Evolutionary conservation across 306 rosid species (phyloP), one percentile per base, ranked within the genome.

Genomic region (Cucumis cinereus): DNA sequence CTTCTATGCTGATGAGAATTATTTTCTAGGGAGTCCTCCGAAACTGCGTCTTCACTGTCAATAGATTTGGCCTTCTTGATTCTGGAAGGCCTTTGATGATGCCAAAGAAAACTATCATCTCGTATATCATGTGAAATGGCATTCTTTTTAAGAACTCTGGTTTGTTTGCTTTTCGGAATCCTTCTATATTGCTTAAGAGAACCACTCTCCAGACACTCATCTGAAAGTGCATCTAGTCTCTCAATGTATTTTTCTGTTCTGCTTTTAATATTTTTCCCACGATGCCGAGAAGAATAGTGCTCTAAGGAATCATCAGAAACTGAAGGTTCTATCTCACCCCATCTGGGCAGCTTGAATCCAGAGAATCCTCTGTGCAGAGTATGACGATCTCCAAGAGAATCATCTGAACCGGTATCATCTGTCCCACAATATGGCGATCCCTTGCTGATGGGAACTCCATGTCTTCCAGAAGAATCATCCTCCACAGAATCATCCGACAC

Each of bases 61-160:
- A 79, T 57, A 72, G 52, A 71, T 77, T 77, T 84, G 62, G 87
- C 75, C 84, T 79, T 85, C 86, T 86, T 89, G 79, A 83, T 79
- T 83, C 82, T 84, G 74, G 74, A 64, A 75, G 74, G 40, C 76
- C 77, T 79, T 84, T 83, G 56, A 56, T 45, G 70, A 73, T 56
- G 84, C 76, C 16, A 61, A 59, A 75, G 75, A 75, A 77, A 78
- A 43, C 77, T 77, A 61, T 60, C 56, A 41, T 84, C 87, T 41
- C 41, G 45, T 2, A 81, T 45, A 66, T 61, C 81, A 73, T 73
- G 83, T 2, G 70, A 79, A 73, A 76, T 17, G 11, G 19, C 75
- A 62, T 78, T 75, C 38, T 80, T 83, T 81, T 52, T 74, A 58
- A 22, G 14, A 74, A 33, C 9, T 75, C 74, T 75, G 22, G 76